A percentile compares a stretch with the other conserved stretches of the same genome.
Conservation (phyloP, 2,329 filamentous ascomycete species). For the Calonectria pseudoreteaudii region DNA sequence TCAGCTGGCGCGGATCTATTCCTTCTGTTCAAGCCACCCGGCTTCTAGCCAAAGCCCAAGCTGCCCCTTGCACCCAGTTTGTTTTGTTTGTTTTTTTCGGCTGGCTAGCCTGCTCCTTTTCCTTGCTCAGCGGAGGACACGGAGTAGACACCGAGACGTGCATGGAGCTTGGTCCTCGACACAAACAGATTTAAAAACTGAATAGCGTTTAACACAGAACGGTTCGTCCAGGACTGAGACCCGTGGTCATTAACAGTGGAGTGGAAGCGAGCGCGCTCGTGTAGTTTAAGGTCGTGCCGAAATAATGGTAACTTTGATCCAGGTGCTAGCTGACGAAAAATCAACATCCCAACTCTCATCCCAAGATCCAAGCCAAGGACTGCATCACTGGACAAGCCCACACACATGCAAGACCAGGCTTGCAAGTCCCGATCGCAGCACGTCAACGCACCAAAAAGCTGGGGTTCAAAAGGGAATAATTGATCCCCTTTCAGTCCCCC, state of each 20-base stretch:
- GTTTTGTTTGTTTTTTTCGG: background rate
- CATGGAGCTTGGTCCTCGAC: background rate
- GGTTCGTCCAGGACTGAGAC: conserved; percentile 22
- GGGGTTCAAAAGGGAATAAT: conserved; percentile 1
- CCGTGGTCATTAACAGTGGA: background rate
- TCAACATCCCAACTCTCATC: background rate
- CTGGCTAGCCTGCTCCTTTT: conserved; percentile 5
- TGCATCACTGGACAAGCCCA: background rate
- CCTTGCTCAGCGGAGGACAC: conserved; percentile 9
- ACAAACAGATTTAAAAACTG: conserved; percentile 7
- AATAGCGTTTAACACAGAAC: conserved; percentile 8
- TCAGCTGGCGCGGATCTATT: conserved; percentile 1
- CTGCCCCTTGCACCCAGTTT: background rate
- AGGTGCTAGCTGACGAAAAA: background rate
- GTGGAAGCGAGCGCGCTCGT: background rate
- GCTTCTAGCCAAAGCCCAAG: conserved; percentile 15
- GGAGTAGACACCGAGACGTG: conserved; percentile 15
- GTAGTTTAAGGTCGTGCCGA: background rate
- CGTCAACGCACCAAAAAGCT: conserved; percentile 11
- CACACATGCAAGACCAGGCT: background rate
- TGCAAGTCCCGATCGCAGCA: background rate
- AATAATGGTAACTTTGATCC: background rate
- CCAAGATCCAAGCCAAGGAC: background rate
- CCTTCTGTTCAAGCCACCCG: conserved; percentile 15
- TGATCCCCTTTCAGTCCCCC: conserved; percentile 24